phyloP scores from a whole-genome alignment of 257 asterid species.

The Solanum chilense region DNA sequence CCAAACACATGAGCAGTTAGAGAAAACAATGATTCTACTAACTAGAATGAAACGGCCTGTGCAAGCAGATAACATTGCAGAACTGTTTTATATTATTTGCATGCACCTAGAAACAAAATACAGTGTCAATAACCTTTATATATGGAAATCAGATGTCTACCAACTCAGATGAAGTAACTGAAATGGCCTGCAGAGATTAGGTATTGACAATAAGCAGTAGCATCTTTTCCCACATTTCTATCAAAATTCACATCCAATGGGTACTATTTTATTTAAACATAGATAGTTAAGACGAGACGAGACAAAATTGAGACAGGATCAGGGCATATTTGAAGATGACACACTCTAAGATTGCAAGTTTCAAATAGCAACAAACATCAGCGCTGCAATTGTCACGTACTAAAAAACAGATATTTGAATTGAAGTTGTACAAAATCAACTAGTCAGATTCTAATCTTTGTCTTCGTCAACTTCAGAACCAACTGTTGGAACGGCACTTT shows the following conservation, averaged over 20 bases:
- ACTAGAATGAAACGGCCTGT: neutral
- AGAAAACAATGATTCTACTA: neutral
- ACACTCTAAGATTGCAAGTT: neutral
- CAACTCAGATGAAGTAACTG: neutral
- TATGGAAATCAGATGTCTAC: neutral
- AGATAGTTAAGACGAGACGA: neutral
- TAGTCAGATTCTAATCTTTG: neutral
- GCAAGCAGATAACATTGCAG: neutral
- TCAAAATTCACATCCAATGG: neutral
- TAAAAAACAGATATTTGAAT: neutral
- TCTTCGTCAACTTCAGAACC: slow-evolving; percentile 21
- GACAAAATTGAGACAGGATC: neutral
- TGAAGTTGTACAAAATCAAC: neutral
- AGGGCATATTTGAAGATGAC: neutral
- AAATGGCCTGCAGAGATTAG: neutral
- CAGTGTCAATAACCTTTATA: neutral
- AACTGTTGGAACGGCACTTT: neutral
- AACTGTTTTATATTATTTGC: neutral
- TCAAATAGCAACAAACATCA: neutral
- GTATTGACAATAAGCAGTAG: neutral
- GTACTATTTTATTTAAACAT: neutral
- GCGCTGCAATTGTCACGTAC: neutral
- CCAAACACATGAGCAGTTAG: neutral
- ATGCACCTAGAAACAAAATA: neutral
- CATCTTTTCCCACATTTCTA: neutral